These are phyloP conservation scores for Cubamyces sp. DNA, from an alignment of 768 basidiomycete genomes.

Conservation along the genomic window DNA sequence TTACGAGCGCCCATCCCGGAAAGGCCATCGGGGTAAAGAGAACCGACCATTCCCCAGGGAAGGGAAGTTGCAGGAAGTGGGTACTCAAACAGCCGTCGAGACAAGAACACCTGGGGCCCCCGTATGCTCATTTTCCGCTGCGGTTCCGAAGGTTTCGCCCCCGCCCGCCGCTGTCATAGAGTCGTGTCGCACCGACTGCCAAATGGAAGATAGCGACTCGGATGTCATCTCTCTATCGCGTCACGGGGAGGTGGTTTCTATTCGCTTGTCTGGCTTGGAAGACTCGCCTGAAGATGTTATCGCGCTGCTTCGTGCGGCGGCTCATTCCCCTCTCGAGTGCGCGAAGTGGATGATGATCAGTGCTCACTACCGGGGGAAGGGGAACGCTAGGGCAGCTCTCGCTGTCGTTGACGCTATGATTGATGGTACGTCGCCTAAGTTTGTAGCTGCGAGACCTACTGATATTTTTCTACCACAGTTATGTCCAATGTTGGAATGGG, in stretches of 20 bases:
- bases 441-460: not conserved
- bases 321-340: constrained; percentile 41
- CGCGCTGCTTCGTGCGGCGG: constrained; percentile 46
- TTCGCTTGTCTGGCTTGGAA: constrained; percentile 21
- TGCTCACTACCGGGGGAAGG: constrained; percentile 53
- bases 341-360: constrained; percentile 61
- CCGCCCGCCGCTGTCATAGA: no score
- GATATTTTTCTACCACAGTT: constrained; percentile 36
- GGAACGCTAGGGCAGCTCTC: constrained; percentile 50
- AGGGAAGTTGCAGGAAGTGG: no score
- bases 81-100: no score
- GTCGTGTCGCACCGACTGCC: no score
- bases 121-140: no score
- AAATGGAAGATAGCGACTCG: no score
- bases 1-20: no score
- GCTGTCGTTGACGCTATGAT: constrained; percentile 50
- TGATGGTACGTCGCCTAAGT: constrained; percentile 42
- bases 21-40: no score
- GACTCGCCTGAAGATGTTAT: constrained; percentile 45
- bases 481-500: constrained; percentile 41
- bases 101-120: no score
- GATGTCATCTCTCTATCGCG: not conserved
- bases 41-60: no score
- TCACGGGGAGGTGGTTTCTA: constrained; percentile 29
- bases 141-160: no score